Evolutionary conservation across 768 basidiomycete genomes (phyloP).

Genomic region (Cantharellus cinnabarinus): DNA sequence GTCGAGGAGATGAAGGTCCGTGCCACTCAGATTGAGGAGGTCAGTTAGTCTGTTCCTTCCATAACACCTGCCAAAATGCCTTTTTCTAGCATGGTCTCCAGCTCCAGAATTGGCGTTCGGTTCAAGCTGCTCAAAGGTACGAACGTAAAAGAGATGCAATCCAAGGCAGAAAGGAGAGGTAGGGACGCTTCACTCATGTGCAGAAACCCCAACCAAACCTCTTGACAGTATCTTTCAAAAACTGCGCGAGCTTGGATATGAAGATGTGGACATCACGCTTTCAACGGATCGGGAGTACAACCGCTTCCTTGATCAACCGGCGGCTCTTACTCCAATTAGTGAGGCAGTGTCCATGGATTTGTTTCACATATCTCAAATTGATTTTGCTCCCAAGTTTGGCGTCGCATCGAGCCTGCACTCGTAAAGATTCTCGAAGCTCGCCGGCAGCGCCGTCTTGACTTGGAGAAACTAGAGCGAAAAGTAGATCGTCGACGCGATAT

Average conservation of each 20-base stretch:
- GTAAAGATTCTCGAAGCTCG: neutral
- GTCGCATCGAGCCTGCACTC: conserved; percentile 4
- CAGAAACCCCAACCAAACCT: no score
- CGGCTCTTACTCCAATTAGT: conserved; percentile 3
- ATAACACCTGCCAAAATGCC: no score
- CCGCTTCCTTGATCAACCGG: neutral
- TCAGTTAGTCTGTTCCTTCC: no score
- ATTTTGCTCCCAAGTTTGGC: conserved; percentile 2
- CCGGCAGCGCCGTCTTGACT: neutral
- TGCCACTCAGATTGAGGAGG: no score
- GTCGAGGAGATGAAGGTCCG: no score
- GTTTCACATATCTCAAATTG: no score
- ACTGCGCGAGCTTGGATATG: conserved; percentile 4
- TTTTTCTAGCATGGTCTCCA: no score
- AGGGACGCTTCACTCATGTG: no score
- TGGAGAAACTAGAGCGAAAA: conserved; percentile 2
- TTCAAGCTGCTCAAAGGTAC: no score
- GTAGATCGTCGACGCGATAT: neutral
- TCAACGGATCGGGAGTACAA: neutral
- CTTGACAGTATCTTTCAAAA: conserved; percentile 3
- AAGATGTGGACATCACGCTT: neutral
- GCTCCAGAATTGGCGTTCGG: no score
- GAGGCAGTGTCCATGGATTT: neutral
- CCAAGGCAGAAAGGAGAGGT: no score
- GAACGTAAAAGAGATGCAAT: no score